A percentile compares a stretch with the other conserved stretches of the same genome.
Conservation (phyloP, 345 rosid species). For the Rhodamnia rubescens region DNA sequence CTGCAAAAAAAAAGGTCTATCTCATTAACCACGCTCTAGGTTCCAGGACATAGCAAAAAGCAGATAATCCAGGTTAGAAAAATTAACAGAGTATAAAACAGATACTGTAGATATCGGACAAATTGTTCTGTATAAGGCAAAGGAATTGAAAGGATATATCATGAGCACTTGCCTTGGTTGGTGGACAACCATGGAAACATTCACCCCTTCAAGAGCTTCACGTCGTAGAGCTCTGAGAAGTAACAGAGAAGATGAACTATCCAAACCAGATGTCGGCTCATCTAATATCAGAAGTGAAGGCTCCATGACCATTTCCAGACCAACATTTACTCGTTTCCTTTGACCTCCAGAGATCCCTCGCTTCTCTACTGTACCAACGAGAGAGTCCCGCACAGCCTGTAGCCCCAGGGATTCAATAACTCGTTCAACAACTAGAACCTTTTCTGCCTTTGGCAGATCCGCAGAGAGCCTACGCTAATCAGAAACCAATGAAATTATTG, state of each 20-base stretch:
- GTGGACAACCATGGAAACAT: conserved; percentile 91
- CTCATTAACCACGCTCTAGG: not conserved
- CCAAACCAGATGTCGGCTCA: conserved; percentile 98
- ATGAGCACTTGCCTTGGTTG: conserved; percentile 65
- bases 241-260: conserved; percentile 92
- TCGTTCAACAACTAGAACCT: conserved; percentile 90
- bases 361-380: conserved; percentile 93
- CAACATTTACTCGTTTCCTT: conserved; percentile 95
- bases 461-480: conserved; percentile 50
- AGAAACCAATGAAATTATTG: not conserved
- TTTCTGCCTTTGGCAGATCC: conserved; percentile 62
- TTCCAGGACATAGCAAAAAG: not conserved
- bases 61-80: not conserved
- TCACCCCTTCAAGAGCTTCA: conserved; percentile 98
- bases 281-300: conserved; percentile 97
- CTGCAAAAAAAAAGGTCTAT: conserved; percentile 25
- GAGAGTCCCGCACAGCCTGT: conserved; percentile 74
- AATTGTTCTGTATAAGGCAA: not conserved
- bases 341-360: conserved; percentile 99
- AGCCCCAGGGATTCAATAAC: conserved; percentile 85
- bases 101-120: not conserved
- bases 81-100: not conserved
- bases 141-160: not conserved
- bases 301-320: conserved; percentile 99
- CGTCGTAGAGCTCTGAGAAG: conserved; percentile 93